Base-by-base conservation (phyloP, 2,329 filamentous ascomycete species). In the Sporothrix dimorphospora region DNA sequence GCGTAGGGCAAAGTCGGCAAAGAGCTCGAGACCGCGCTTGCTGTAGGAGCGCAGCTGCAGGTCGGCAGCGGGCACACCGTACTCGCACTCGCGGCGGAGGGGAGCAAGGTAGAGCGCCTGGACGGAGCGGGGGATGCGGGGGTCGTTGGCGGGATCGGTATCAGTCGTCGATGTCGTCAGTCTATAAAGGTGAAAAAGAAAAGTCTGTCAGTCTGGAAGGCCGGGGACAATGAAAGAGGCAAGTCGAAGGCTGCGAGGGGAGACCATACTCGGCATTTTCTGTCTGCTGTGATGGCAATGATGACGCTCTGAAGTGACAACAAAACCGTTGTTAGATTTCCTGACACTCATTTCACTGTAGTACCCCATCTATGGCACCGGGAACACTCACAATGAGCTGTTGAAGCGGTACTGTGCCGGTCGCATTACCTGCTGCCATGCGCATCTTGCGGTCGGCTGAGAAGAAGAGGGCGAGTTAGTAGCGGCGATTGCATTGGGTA, bases 11-110 rank as follows among this genome's bases (percentile, higher is more conserved):
- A 99, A 98, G 83, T 99, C 96, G 81, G 91, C 87, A 80, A 97
- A 98, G 83, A 98, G 94, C 78, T 97, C 93, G 73, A 99, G 89
- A 77, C 97, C 96, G 73, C 94, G 93, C 47, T 94, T 85, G 78
- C 88, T 94, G 86, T 93, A 99, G 45, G 95, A 97, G 76, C 96
- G 93, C 66, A 99, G 85, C 80, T 99, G 96, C 45, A 99, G 90
- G 80, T 98, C 91, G 84, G 94, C 97, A 12, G 92, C 90, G 14
- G 94, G 94, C 47, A 97, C 88, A 69, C 93, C 93, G 79, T 93
- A 90, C 78, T 90, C 82, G 61, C 92, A 86, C 79, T 89, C 84
- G 75, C 92, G 91, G 77, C 92, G 93, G 69, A 98, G 86, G 19
- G 96, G 95, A 75, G 91, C 89, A 67, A 98, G 88, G 82, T 97